These are phyloP conservation scores for Penicillium longicatenatum DNA, from an alignment of 495 filamentous ascomycete species.

Conservation along the genomic window DNA sequence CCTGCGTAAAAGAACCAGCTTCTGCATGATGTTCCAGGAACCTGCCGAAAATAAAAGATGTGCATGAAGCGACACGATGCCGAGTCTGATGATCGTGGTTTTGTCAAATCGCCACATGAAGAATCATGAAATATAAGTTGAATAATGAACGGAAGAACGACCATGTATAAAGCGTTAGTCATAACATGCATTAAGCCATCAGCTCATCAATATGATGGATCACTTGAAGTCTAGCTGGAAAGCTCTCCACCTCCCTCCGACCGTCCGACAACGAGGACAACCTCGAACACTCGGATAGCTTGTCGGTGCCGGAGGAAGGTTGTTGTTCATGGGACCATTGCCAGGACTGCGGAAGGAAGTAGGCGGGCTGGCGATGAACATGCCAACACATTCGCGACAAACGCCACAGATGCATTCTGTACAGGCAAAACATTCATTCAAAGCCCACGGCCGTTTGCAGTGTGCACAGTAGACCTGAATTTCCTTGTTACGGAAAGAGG, in stretches of 20 bases:
- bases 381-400: slow-evolving; percentile 81
- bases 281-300: slow-evolving; percentile 45
- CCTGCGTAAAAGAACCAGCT: slow-evolving; percentile 29
- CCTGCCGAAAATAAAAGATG: slow-evolving; percentile 21
- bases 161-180: slow-evolving; percentile 38
- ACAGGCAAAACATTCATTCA: slow-evolving; percentile 85
- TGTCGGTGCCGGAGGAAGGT: slow-evolving; percentile 36
- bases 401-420: slow-evolving; percentile 93
- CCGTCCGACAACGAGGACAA: slow-evolving; percentile 53
- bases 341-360: slow-evolving; percentile 38
- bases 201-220: slow-evolving; percentile 18
- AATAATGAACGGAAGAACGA: slow-evolving; percentile 21
- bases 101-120: slow-evolving; percentile 9
- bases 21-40: slow-evolving; percentile 16
- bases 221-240: slow-evolving; percentile 57
- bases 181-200: slow-evolving; percentile 42
- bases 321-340: slow-evolving; percentile 36
- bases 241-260: slow-evolving; percentile 55
- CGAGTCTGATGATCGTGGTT: slow-evolving; percentile 10
- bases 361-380: slow-evolving; percentile 61
- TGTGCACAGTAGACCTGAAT: slow-evolving; percentile 88
- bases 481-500: slow-evolving; percentile 48
- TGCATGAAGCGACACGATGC: slow-evolving; percentile 9
- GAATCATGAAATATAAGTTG: slow-evolving; percentile 9
- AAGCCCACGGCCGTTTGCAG: slow-evolving; percentile 69